These are phyloP conservation scores for Trichoderma erinaceum DNA, from an alignment of 495 filamentous ascomycete genomes.

Conservation along the genomic window DNA sequence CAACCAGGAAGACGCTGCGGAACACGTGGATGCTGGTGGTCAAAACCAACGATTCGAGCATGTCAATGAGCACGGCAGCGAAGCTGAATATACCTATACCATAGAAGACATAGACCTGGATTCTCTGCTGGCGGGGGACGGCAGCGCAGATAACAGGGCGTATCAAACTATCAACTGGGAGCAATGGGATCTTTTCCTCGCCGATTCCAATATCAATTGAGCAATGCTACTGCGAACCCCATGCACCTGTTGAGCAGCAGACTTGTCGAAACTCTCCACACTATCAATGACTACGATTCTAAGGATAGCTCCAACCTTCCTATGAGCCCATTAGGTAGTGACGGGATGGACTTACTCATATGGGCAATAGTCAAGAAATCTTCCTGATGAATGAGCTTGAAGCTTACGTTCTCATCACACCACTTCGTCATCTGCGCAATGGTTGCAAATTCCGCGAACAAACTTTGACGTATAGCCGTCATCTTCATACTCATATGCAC, in stretches of 20 bases:
- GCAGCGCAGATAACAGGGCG: background rate
- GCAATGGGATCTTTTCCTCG: conserved; percentile 34
- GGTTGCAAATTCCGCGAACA: no score
- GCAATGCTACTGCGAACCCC: background rate
- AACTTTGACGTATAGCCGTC: no score
- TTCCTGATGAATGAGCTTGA: background rate
- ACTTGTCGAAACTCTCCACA: background rate
- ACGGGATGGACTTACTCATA: background rate
- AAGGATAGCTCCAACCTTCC: background rate
- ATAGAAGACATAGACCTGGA: background rate
- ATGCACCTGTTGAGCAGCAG: background rate
- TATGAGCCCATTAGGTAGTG: background rate
- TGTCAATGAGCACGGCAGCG: conserved; percentile 13
- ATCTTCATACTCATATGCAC: no score
- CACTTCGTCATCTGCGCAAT: no score
- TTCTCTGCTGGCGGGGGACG: background rate
- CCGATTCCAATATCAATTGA: conserved; percentile 19
- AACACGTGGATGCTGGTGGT: background rate
- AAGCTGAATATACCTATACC: background rate
- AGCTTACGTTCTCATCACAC: background rate
- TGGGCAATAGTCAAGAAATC: background rate
- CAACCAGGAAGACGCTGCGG: background rate
- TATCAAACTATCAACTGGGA: conserved; percentile 24
- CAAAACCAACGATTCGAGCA: conserved; percentile 11
- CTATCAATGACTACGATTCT: background rate